Conservation (phyloP, 2,329 filamentous ascomycete species). For the Cyclaneusma minus region DNA sequence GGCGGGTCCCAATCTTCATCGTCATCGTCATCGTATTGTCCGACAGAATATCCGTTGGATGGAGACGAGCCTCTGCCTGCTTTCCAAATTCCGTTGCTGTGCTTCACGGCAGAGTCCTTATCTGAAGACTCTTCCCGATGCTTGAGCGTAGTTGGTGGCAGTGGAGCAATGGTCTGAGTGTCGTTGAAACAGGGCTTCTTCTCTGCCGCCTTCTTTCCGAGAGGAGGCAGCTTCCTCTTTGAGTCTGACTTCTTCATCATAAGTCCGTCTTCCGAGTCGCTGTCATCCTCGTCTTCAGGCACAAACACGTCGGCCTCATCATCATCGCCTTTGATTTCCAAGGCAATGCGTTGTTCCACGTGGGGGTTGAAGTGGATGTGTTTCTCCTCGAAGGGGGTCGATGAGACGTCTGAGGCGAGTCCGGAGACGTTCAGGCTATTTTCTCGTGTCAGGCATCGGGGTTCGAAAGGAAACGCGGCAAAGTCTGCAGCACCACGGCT, state of each 20-base stretch:
- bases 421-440: no score
- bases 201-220: slow-evolving; percentile 19
- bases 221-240: slow-evolving; percentile 21
- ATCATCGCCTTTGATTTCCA: slow-evolving; percentile 80
- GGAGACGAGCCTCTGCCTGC: slow-evolving; percentile 46
- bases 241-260: slow-evolving; percentile 59
- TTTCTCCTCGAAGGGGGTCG: no score
- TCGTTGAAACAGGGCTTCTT: slow-evolving; percentile 36
- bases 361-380: slow-evolving; percentile 96
- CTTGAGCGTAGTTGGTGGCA: slow-evolving; percentile 54
- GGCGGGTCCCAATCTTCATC: slow-evolving; percentile 35
- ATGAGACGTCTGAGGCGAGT: slow-evolving; percentile 46
- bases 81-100: slow-evolving; percentile 31
- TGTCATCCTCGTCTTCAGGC: slow-evolving; percentile 56
- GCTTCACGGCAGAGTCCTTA: slow-evolving; percentile 57
- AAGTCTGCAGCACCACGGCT: slow-evolving; percentile 44
- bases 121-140: no score
- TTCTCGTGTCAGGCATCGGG: no score
- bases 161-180: slow-evolving; percentile 51
- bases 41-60: slow-evolving; percentile 29
- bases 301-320: slow-evolving; percentile 82
- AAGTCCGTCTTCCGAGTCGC: slow-evolving; percentile 38
- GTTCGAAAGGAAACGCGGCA: no score
- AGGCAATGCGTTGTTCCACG: slow-evolving; percentile 88
- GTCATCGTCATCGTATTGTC: slow-evolving; percentile 42